These are phyloP conservation scores for Luvunga scandens DNA, from an alignment of 345 rosid genomes.

Conservation along the genomic window DNA sequence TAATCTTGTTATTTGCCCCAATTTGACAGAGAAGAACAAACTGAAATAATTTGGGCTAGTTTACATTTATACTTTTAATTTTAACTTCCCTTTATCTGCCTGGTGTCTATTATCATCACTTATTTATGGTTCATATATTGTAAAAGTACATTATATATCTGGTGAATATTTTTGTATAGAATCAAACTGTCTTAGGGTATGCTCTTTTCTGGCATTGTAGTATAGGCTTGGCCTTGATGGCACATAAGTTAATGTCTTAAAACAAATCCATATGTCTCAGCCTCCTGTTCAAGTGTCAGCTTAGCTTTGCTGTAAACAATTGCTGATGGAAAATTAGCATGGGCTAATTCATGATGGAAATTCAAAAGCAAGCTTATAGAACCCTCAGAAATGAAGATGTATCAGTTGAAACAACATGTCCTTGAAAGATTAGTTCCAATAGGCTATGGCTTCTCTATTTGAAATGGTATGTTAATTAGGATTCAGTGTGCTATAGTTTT, in stretches of 20 bases:
- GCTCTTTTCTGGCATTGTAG: neutral
- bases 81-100: neutral
- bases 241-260: neutral
- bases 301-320: neutral
- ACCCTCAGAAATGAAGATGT: neutral
- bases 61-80: neutral
- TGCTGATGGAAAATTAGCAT: neutral
- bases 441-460: neutral
- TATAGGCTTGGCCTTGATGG: neutral
- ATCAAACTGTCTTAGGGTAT: neutral
- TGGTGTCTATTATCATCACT: neutral
- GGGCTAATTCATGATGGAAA: neutral
- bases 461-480: neutral
- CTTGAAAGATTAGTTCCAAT: neutral
- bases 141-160: neutral
- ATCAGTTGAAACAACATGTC: neutral
- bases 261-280: neutral
- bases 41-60: neutral
- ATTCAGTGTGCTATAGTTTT: neutral
- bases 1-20: constrained; percentile 7
- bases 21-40: neutral
- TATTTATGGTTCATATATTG: neutral
- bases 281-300: neutral
- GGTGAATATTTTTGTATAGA: neutral
- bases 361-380: neutral